Conservation (phyloP, 1,284 basidiomycete genomes). For the Malassezia slooffiae region DNA sequence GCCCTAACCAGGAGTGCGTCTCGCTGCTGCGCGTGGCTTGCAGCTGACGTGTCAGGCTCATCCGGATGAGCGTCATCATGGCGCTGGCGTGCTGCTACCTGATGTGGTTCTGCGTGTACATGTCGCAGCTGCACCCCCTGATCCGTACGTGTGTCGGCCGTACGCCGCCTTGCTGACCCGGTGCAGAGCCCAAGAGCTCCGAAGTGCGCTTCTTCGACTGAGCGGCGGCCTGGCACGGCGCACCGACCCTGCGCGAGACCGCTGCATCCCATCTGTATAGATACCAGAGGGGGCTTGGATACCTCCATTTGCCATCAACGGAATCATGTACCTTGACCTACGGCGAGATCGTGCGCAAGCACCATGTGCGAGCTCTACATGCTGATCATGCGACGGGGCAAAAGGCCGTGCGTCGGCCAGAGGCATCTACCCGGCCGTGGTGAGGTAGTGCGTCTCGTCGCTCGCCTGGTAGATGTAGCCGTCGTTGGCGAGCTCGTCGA, state of each 20-base stretch:
- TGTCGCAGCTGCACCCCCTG: slow-evolving; percentile 44
- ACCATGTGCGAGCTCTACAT: background rate
- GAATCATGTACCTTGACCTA: background rate
- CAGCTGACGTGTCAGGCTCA: slow-evolving; percentile 20
- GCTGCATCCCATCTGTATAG: background rate
- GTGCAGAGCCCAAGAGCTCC: slow-evolving; percentile 30
- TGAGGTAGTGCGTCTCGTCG: slow-evolving; percentile 35
- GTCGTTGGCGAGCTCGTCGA: slow-evolving; percentile 32
- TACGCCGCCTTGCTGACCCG: background rate
- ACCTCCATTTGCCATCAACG: background rate
- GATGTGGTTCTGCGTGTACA: slow-evolving; percentile 46
- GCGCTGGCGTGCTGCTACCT: slow-evolving; percentile 44
- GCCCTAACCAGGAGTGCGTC: slow-evolving; percentile 45
- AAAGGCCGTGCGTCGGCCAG: background rate
- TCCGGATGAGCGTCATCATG: slow-evolving; percentile 34
- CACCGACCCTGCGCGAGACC: background rate
- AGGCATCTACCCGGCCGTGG: slow-evolving; percentile 19
- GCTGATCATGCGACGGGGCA: too few species aligned
- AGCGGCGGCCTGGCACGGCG: background rate
- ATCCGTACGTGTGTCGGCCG: slow-evolving; percentile 31
- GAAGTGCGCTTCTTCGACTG: slow-evolving; percentile 35
- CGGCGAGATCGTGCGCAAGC: background rate
- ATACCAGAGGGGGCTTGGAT: background rate
- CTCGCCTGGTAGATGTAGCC: slow-evolving; percentile 36
- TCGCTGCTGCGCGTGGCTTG: background rate